Evolutionary conservation across 345 rosid species (phyloP), one percentile per base, ranked within the genome.

Genomic region (Eucalyptus marginata): DNA sequence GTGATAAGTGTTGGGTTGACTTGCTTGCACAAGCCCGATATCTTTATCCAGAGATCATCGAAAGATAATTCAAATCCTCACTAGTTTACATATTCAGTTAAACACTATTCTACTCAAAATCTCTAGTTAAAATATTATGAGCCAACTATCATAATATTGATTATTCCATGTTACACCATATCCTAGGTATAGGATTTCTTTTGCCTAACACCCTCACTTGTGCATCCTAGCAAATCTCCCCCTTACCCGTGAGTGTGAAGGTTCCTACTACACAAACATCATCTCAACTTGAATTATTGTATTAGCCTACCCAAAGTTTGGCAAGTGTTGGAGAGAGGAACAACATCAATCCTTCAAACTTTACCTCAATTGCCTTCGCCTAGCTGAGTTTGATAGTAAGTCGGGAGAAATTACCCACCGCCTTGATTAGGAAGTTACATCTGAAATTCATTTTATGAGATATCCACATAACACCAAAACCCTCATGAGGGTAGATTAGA

Each of bases 41-140:
- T 1, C 40, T 71, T 71, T 33, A 66, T 4, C 22, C 6, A 17
- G 8, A 36, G 8, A 36, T 33, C 2, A 71, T 0, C 2, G 3
- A 1, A 4, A 71, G 25, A 2, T 5, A 71, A 18, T 33, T 36
- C 79, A 66, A 66, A 18, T 66, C 12, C 25, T 20, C 2, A 71
- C 2, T 33, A 33, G 24, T 17, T 33, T 17, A 16, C 79, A 68
- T 68, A 68, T 31, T 31, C 12, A 31, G 7, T 68, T 68, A 14
- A 10, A 8, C 43, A 16, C 22, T 4, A 68, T 3, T 31, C 36
- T 17, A 68, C 43, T 68, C 40, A 68, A 68, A 68, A 8, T 31
- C 24, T 68, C 20, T 3, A 5, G 20, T 31, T 68, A 68, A 68
- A 16, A 33, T 15, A 68, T 68, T 68, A 68, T 16, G 13, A 15